Base-by-base conservation (phyloP, 169 alveolate species). In the Plasmodium gonderi region DNA sequence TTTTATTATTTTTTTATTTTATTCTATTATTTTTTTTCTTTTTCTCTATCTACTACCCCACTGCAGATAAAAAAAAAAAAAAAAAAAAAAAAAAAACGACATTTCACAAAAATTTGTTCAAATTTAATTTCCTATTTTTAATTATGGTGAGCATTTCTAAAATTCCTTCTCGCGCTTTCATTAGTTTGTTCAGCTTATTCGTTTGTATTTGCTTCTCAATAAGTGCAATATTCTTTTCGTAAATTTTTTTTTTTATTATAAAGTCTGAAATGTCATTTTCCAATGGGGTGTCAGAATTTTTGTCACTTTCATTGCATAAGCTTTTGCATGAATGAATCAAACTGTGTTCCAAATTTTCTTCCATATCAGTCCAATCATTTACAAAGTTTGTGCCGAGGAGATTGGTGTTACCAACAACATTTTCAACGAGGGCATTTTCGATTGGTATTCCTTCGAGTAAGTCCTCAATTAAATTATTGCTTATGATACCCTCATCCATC, bases 161-260 rank as follows among this genome's bases (percentile, higher is more conserved):
- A 36, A 87, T 40, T 23, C 29, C 68, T 45, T 87, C 90, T 44
- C 51, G 78, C 2, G 93, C 68, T 67, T 78, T 40, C 31, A 64
- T 76, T 2, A 87, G 85, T 67, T 77, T 87, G 49, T 87, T 54
- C 23, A 87, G 47, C 79, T 87, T 75, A 76, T 64, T 77, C 68
- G 49, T 75, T 67, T 87, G 93, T 54, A 87, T 87, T 60, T 76
- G 54, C 23, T 26, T 38, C 68, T 87, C 93, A 75, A 87, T 74
- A 44, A 75, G 78, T 76, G 93, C 93, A 54, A 87, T 87, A 38
- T 87, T 76, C 40, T 78, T 87, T 60, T 87, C 90, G 33, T 87
- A 87, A 20, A 87, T 75, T 76, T 87, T 87, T 44, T 87, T 87
- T 76, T 87, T 87, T 20, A 60, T 36, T 26, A 87, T 26, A 65